Percentiles rank a stretch among this genome's conserved stretches.
These are phyloP conservation scores for Lyophyllum shimeji DNA, from an alignment of 768 basidiomycete genomes.

Conservation along the genomic window DNA sequence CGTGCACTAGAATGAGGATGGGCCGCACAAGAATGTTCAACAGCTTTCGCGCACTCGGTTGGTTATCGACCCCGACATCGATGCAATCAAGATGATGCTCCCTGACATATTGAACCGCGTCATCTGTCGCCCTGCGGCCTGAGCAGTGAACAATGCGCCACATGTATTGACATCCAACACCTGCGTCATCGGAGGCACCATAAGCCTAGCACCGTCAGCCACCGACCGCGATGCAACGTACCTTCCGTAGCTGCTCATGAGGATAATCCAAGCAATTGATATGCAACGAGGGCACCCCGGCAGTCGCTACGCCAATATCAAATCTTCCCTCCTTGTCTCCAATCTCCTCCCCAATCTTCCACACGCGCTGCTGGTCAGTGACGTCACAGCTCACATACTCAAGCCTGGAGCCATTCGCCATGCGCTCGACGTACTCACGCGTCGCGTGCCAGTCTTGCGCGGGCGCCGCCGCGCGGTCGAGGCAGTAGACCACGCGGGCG, in stretches of 20 bases:
- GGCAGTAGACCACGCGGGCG: conserved; percentile 65
- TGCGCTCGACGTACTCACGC: neutral
- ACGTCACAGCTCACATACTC: conserved; percentile 71
- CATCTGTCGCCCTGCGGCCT: conserved; percentile 68
- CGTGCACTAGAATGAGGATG: neutral
- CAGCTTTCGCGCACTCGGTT: conserved; percentile 2
- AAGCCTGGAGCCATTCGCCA: conserved; percentile 27
- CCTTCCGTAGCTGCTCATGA: conserved; percentile 62
- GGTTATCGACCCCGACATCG: conserved; percentile 59
- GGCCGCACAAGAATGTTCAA: too few species aligned
- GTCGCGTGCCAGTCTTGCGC: conserved; percentile 59
- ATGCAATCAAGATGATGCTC: conserved; percentile 64
- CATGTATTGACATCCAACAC: conserved; percentile 69
- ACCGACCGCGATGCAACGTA: conserved; percentile 21
- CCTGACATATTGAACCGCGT: conserved; percentile 49
- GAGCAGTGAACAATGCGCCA: conserved; percentile 62
- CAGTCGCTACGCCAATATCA: conserved; percentile 78
- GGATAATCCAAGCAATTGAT: conserved; percentile 68
- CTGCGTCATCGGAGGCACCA: conserved; percentile 26
- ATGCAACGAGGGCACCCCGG: conserved; percentile 63
- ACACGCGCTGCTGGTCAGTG: conserved; percentile 57
- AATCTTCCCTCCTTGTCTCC: conserved; percentile 67
- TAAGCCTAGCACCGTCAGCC: neutral
- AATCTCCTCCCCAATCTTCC: conserved; percentile 56
- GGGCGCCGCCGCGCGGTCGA: conserved; percentile 58